A percentile compares a stretch with the other conserved stretches of the same genome.
Evolutionary conservation across 2,329 filamentous ascomycete species (phyloP).

Genomic region (Clathrospora elynae): DNA sequence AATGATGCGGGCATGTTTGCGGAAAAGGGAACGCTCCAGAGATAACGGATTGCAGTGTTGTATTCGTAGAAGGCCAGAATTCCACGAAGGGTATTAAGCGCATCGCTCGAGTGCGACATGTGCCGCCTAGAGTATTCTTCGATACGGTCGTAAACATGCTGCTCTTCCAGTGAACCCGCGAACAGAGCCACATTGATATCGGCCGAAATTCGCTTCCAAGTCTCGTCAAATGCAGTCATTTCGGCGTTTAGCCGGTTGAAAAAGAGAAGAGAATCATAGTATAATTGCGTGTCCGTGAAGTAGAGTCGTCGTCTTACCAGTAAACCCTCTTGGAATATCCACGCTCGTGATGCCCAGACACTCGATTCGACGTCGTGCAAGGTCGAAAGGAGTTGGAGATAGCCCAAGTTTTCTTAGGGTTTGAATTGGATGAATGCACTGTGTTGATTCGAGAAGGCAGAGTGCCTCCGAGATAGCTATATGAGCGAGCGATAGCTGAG

Average conservation of each 20-base stretch:
- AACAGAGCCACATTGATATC: background rate
- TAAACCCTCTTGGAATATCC: constrained; percentile 3
- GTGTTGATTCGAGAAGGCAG: too few species aligned
- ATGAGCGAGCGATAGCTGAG: too few species aligned
- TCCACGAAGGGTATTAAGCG: background rate
- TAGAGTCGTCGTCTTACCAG: background rate
- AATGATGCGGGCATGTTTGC: too few species aligned
- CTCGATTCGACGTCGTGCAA: background rate
- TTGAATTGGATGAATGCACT: too few species aligned
- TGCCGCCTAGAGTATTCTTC: background rate
- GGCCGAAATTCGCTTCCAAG: background rate
- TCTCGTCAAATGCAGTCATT: too few species aligned
- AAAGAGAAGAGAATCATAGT: background rate
- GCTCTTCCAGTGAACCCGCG: background rate
- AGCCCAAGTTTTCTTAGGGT: background rate
- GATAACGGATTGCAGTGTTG: background rate
- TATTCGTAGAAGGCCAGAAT: background rate
- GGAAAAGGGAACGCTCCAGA: constrained; percentile 1
- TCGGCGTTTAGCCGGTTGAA: too few species aligned
- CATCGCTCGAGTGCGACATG: background rate
- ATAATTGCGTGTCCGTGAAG: background rate
- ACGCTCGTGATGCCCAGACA: background rate
- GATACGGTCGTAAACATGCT: background rate
- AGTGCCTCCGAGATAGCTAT: too few species aligned
- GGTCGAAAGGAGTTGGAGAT: background rate